These are phyloP conservation scores for Hygrophorus russula DNA, from an alignment of 768 basidiomycete genomes.

Conservation along the genomic window DNA sequence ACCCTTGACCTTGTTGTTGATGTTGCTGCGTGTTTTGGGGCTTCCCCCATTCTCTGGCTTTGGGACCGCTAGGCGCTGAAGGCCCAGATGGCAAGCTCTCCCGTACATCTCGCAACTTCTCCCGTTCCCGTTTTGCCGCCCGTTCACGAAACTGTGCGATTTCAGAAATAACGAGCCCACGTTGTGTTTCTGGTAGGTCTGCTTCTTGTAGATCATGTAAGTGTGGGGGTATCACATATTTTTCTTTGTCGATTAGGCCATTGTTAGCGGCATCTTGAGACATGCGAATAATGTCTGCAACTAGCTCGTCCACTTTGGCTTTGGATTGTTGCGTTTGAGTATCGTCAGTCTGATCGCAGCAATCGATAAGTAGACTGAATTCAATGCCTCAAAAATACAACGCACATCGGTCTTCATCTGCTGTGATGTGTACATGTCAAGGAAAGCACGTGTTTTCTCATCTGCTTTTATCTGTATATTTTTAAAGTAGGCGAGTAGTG, in stretches of 20 bases:
- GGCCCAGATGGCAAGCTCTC: conserved; percentile 39
- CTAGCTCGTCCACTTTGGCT: conserved; percentile 49
- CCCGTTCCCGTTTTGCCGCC: conserved; percentile 82
- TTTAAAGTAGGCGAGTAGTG: conserved; percentile 37
- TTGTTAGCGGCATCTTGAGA: conserved; percentile 68
- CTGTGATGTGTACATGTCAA: conserved; percentile 77
- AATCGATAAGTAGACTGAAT: conserved; percentile 4
- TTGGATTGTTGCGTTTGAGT: conserved; percentile 50
- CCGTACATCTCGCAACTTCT: conserved; percentile 74
- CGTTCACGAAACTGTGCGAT: conserved; percentile 95
- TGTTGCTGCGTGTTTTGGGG: conserved; percentile 30
- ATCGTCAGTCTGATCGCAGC: conserved; percentile 52
- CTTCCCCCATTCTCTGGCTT: conserved; percentile 72
- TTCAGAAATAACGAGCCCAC: conserved; percentile 89
- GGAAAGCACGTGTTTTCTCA: conserved; percentile 81
- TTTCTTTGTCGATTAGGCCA: conserved; percentile 72
- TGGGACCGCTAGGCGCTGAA: conserved; percentile 59
- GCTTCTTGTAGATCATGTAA: conserved; percentile 93
- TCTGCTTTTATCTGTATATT: conserved; percentile 78
- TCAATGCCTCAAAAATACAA: conserved; percentile 6
- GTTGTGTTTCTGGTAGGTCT: conserved; percentile 88
- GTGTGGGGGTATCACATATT: conserved; percentile 91
- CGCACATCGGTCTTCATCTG: conserved; percentile 77
- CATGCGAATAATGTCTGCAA: conserved; percentile 59
- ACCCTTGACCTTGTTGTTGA: conserved; percentile 19